These are phyloP conservation scores for Ganoderma sp. DNA, from an alignment of 1,284 basidiomycete species.

Conservation along the genomic window DNA sequence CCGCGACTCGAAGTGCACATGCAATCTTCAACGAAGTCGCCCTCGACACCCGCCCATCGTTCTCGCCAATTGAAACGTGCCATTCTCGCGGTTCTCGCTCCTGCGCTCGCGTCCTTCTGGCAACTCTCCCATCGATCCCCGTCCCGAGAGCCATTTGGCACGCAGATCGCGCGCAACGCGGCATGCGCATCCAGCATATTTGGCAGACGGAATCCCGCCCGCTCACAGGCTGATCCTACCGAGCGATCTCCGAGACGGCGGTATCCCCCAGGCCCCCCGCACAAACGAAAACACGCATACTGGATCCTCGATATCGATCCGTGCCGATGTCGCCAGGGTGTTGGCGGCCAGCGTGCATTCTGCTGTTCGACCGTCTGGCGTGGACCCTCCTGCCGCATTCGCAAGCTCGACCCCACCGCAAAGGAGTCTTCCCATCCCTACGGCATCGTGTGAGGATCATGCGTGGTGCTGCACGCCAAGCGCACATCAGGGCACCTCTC, in stretches of 20 bases:
- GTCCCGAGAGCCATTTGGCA: conserved; percentile 12
- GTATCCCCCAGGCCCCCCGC: too few species aligned
- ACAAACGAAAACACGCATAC: conserved; percentile 1
- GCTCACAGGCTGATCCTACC: conserved; percentile 25
- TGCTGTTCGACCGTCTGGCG: conserved; percentile 8
- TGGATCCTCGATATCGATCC: conserved; percentile 12
- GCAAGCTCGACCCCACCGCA: conserved; percentile 23
- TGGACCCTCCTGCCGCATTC: conserved; percentile 25
- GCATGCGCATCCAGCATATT: not conserved
- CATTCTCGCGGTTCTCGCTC: conserved; percentile 7
- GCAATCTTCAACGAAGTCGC: conserved; percentile 1
- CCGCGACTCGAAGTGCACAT: not conserved
- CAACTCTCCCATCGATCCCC: conserved; percentile 13
- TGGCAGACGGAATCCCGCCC: not conserved
- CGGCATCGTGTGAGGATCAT: conserved; percentile 11
- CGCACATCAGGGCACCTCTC: conserved; percentile 16
- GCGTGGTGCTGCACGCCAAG: conserved; percentile 12
- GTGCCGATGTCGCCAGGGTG: not conserved
- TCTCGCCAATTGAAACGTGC: not conserved
- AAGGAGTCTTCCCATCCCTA: conserved; percentile 31
- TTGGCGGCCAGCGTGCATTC: conserved; percentile 4
- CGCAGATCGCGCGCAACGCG: conserved; percentile 6
- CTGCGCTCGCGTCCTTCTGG: not conserved
- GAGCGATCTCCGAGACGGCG: conserved; percentile 28
- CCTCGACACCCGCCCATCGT: conserved; percentile 2